Conservation (phyloP, 768 basidiomycete species). For the Boletus speciosus region DNA sequence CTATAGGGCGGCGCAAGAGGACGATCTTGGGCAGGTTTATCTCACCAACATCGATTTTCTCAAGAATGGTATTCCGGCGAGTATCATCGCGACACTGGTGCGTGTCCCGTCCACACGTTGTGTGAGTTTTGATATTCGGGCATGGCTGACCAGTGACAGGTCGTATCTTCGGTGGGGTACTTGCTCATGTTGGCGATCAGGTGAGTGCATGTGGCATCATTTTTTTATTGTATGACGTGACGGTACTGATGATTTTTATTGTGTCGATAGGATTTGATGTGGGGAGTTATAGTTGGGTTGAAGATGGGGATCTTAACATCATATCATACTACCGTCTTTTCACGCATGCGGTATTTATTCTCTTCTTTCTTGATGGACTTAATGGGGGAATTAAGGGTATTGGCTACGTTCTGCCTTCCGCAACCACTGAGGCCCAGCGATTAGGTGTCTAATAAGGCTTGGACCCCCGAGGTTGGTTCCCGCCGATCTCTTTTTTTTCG, state of each 20-base stretch:
- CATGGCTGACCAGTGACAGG: slow-evolving; percentile 9
- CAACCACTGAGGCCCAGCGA: too few relatives aligned
- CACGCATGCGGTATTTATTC: background rate
- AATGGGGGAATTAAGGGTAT: background rate
- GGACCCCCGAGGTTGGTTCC: too few relatives aligned
- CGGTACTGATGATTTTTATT: background rate
- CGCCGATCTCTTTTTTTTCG: too few relatives aligned
- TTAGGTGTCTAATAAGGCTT: too few relatives aligned
- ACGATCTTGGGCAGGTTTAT: slow-evolving; percentile 90
- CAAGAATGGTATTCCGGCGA: slow-evolving; percentile 93
- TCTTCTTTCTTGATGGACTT: too few relatives aligned
- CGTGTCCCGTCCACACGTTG: background rate
- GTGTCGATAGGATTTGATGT: slow-evolving; percentile 2
- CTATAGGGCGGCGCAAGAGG: slow-evolving; percentile 82
- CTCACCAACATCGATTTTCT: slow-evolving; percentile 83
- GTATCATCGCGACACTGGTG: slow-evolving; percentile 81
- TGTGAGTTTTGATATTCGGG: background rate
- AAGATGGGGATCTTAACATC: background rate
- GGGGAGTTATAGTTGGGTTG: background rate
- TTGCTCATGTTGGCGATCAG: slow-evolving; percentile 15
- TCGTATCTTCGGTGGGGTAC: slow-evolving; percentile 18
- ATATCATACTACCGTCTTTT: background rate
- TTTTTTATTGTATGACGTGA: background rate
- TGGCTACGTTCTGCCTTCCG: background rate
- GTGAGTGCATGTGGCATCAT: background rate